A percentile compares a stretch with the other conserved stretches of the same genome.
Conservation (phyloP, 768 basidiomycete genomes). For the Collybia nuda region DNA sequence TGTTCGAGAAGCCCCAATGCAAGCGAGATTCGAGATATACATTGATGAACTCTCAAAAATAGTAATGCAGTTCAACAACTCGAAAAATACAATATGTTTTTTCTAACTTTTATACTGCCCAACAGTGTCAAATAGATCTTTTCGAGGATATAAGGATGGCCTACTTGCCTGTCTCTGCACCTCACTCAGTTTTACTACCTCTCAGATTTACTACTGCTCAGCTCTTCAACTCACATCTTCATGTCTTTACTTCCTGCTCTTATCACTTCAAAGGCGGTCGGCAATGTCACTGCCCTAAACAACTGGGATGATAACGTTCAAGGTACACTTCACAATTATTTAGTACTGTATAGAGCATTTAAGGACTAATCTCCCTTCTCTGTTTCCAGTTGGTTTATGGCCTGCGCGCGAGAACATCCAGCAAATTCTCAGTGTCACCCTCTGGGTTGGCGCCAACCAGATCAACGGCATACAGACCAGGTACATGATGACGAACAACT, state of each 20-base stretch:
- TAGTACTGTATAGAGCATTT: no score
- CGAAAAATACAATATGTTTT: no score
- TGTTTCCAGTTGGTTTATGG: neutral
- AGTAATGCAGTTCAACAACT: no score
- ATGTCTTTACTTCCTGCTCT: constrained; percentile 1
- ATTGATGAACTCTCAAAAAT: no score
- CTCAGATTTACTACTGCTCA: neutral
- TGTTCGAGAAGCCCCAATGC: no score
- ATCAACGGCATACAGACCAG: neutral
- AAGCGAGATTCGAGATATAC: no score
- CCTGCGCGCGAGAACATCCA: neutral
- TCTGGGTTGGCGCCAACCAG: neutral
- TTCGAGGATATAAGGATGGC: no score
- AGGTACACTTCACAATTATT: neutral
- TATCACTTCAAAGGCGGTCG: neutral
- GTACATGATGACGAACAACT: neutral
- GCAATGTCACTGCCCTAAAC: neutral
- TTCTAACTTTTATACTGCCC: no score
- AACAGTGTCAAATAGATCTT: no score
- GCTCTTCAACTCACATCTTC: neutral
- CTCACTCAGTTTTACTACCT: no score
- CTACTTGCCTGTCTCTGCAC: no score
- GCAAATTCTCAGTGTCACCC: neutral
- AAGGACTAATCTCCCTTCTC: neutral
- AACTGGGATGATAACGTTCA: neutral